phyloP scores from a whole-genome alignment of 179 eudicot species.

The Silene vulgaris region DNA sequence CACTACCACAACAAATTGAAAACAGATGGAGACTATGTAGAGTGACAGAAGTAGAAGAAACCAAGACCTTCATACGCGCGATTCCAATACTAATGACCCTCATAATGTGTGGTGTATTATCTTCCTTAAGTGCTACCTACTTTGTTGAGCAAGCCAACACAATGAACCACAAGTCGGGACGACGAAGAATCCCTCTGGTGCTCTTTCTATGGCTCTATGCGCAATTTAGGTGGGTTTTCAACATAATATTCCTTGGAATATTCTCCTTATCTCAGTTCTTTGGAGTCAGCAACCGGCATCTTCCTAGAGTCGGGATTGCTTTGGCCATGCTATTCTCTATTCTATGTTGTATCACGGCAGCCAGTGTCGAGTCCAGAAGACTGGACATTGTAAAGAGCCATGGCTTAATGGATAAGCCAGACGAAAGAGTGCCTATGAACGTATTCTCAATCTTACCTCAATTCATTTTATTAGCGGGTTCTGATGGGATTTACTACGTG shows the following conservation, averaged over 20 bases:
- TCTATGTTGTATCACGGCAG: slow-evolving; percentile 53
- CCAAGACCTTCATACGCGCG: slow-evolving; percentile 43
- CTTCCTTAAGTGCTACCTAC: slow-evolving; percentile 50
- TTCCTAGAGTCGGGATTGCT: slow-evolving; percentile 38
- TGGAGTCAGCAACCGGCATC: slow-evolving; percentile 5
- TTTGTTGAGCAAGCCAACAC: slow-evolving; percentile 60
- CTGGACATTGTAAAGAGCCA: slow-evolving; percentile 33
- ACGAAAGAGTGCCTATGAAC: slow-evolving; percentile 47
- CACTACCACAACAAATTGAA: slow-evolving; percentile 28
- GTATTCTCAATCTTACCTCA: slow-evolving; percentile 54
- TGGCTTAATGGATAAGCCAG: slow-evolving; percentile 40
- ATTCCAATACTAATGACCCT: slow-evolving; percentile 58
- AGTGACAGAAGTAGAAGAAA: slow-evolving; percentile 57
- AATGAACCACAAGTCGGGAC: slow-evolving; percentile 42
- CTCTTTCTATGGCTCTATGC: slow-evolving; percentile 35
- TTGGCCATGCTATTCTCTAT: slow-evolving; percentile 42
- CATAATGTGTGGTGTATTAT: slow-evolving; percentile 43
- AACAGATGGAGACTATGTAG: slow-evolving; percentile 51
- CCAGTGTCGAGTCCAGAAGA: slow-evolving; percentile 44
- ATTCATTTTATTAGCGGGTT: slow-evolving; percentile 35
- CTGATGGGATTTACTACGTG: slow-evolving; percentile 30
- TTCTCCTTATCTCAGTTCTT: background rate
- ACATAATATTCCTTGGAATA: slow-evolving; percentile 12
- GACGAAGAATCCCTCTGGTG: slow-evolving; percentile 31
- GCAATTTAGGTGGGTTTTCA: slow-evolving; percentile 17